phyloP scores from a whole-genome alignment of 305 asterid species.

The Caryopteris hybrid region DNA sequence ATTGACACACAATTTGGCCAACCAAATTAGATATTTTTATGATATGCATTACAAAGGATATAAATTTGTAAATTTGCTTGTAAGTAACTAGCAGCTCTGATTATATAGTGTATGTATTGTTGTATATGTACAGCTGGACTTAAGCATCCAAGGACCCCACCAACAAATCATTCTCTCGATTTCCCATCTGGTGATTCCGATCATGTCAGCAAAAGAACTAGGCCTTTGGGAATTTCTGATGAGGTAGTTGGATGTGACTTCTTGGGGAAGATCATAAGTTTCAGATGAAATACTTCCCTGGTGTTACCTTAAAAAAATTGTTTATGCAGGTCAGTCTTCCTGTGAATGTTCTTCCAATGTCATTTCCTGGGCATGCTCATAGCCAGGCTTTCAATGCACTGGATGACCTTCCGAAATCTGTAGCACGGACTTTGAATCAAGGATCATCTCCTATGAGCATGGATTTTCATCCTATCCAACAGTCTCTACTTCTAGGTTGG shows the following conservation, averaged over 20 bases:
- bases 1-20: background rate
- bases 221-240: slow-evolving; percentile 71
- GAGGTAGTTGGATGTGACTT: slow-evolving; percentile 43
- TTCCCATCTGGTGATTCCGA: slow-evolving; percentile 77
- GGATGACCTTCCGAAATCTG: slow-evolving; percentile 82
- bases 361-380: slow-evolving; percentile 74
- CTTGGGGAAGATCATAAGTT: background rate
- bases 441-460: slow-evolving; percentile 96
- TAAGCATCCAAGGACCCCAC: slow-evolving; percentile 84
- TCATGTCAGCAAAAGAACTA: slow-evolving; percentile 69
- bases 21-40: background rate
- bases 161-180: slow-evolving; percentile 63
- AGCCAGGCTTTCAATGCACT: slow-evolving; percentile 51
- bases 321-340: slow-evolving; percentile 63
- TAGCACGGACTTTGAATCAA: slow-evolving; percentile 69
- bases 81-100: too few species aligned
- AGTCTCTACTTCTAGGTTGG: slow-evolving; percentile 70
- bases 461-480: slow-evolving; percentile 93
- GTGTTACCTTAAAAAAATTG: background rate
- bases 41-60: slow-evolving; percentile 2
- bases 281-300: background rate
- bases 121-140: slow-evolving; percentile 51
- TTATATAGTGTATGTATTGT: background rate
- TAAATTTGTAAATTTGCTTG: background rate
- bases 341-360: slow-evolving; percentile 62